phyloP scores from a whole-genome alignment of 2,329 filamentous ascomycete genomes.

The Alternaria infectoria region DNA sequence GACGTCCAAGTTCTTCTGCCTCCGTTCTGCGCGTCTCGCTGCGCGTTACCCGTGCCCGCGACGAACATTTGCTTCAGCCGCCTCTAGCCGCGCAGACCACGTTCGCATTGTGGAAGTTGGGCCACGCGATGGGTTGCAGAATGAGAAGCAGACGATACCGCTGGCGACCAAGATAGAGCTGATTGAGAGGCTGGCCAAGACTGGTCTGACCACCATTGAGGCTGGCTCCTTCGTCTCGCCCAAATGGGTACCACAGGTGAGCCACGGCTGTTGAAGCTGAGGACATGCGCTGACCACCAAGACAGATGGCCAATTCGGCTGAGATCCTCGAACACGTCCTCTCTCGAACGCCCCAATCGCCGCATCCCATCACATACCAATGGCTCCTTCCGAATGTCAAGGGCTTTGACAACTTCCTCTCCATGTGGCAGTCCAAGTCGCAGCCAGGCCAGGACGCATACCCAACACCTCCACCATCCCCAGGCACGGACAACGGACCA shows the following conservation, averaged over 20 bases:
- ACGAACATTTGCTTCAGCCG: constrained; percentile 41
- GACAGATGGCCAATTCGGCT: constrained; percentile 78
- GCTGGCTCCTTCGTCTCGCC: constrained; percentile 83
- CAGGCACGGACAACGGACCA: constrained; percentile 45
- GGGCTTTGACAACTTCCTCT: constrained; percentile 69
- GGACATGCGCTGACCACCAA: constrained; percentile 48
- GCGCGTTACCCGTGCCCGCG: constrained; percentile 40
- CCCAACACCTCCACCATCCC: constrained; percentile 52
- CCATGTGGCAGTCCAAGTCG: constrained; percentile 56
- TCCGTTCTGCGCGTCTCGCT: constrained; percentile 44
- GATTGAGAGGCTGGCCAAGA: constrained; percentile 70
- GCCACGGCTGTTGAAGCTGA: background rate
- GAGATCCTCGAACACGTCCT: constrained; percentile 75
- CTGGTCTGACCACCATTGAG: constrained; percentile 77
- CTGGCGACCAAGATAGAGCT: constrained; percentile 77
- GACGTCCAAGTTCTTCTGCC: constrained; percentile 38
- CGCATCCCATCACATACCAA: constrained; percentile 70
- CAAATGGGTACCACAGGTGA: constrained; percentile 82
- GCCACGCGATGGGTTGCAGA: constrained; percentile 85
- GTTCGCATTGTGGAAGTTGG: constrained; percentile 80
- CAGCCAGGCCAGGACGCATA: constrained; percentile 54
- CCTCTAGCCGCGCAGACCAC: constrained; percentile 47
- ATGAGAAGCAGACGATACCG: constrained; percentile 75
- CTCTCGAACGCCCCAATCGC: constrained; percentile 60
- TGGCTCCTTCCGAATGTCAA: constrained; percentile 81